These are phyloP conservation scores for Rehmannia glutinosa DNA, from an alignment of 257 asterid species.

Conservation along the genomic window DNA sequence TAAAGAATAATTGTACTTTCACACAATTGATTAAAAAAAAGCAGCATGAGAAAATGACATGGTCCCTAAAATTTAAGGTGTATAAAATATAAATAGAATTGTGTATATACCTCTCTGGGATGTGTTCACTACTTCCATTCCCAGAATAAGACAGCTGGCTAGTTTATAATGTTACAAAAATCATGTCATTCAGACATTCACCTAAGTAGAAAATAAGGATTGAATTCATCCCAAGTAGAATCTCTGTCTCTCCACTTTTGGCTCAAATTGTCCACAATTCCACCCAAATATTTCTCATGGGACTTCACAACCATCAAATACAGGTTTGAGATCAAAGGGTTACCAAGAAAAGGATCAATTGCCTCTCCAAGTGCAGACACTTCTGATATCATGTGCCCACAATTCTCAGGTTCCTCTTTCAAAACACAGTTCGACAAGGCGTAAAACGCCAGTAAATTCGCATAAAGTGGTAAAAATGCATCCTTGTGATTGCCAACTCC, in stretches of 20 bases:
- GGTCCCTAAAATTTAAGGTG: too few species aligned
- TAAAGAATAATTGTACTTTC: too few species aligned
- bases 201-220: constrained; percentile 72
- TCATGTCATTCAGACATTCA: constrained; percentile 36
- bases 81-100: too few species aligned
- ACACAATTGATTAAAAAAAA: too few species aligned
- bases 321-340: constrained; percentile 60
- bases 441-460: constrained; percentile 62
- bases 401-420: constrained; percentile 30
- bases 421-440: constrained; percentile 61
- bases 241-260: constrained; percentile 24
- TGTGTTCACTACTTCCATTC: too few species aligned
- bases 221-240: constrained; percentile 53
- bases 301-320: constrained; percentile 42
- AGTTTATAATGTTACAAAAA: constrained; percentile 14
- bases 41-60: too few species aligned
- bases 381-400: constrained; percentile 39
- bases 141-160: not conserved
- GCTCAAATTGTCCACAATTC: constrained; percentile 19
- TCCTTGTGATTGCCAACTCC: constrained; percentile 94
- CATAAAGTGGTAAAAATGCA: constrained; percentile 70
- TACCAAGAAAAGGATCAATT: constrained; percentile 56
- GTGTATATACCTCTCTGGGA: too few species aligned
- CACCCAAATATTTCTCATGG: constrained; percentile 49
- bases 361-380: constrained; percentile 50